These are phyloP conservation scores for Aspergillus puulaauensis DNA, from an alignment of 2,329 filamentous ascomycete species.

Conservation along the genomic window DNA sequence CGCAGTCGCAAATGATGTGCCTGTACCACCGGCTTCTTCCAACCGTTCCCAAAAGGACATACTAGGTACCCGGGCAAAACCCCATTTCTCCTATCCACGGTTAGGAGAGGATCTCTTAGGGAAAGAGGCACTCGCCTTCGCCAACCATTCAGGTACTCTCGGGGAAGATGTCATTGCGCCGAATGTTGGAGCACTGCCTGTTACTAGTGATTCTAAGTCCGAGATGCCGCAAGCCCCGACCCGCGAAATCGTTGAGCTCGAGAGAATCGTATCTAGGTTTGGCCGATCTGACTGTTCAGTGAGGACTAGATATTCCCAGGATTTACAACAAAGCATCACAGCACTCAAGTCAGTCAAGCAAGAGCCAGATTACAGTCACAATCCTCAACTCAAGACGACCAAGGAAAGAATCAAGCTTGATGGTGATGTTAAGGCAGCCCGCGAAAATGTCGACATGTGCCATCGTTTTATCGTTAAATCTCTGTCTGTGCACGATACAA, in stretches of 20 bases:
- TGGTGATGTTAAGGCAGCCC: constrained; percentile 23
- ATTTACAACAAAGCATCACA: constrained; percentile 39
- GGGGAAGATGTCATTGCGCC: too few relatives aligned
- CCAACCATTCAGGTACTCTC: not conserved
- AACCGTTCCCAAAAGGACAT: not conserved
- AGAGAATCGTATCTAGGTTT: constrained; percentile 24
- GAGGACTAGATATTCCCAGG: constrained; percentile 36
- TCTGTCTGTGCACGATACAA: constrained; percentile 26
- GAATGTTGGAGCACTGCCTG: not conserved
- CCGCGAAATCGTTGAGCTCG: constrained; percentile 22
- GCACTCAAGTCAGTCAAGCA: constrained; percentile 25
- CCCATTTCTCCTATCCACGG: not conserved
- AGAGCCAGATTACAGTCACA: not conserved
- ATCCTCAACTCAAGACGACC: not conserved
- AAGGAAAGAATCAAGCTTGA: not conserved
- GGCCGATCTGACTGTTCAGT: constrained; percentile 26
- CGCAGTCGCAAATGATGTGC: not conserved
- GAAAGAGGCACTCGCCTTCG: not conserved
- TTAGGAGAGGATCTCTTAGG: not conserved
- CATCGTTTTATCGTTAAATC: constrained; percentile 16
- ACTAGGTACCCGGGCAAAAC: not conserved
- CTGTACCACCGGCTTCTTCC: not conserved
- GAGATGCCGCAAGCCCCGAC: not conserved
- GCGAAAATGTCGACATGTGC: constrained; percentile 11
- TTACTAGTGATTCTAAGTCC: not conserved